These are phyloP conservation scores for Phytophthora rubi DNA, from an alignment of 352 stramenopile species.

Conservation along the genomic window DNA sequence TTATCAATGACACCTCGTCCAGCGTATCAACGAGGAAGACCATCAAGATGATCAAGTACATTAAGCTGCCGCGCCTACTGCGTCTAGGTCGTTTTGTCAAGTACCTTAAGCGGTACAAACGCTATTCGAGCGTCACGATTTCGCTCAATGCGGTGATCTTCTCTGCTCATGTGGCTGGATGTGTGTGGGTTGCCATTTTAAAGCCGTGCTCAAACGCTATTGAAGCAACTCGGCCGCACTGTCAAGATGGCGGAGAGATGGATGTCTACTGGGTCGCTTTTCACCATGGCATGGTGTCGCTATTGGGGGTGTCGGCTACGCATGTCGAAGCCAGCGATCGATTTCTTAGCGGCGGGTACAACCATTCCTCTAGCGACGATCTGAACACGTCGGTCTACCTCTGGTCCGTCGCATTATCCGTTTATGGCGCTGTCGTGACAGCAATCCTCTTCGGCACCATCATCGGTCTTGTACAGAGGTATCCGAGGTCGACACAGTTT, in stretches of 20 bases:
- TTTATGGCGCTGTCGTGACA: constrained; percentile 52
- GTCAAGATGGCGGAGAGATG: constrained; percentile 41
- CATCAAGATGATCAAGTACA: constrained; percentile 82
- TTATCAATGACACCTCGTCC: constrained; percentile 43
- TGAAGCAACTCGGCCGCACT: constrained; percentile 34
- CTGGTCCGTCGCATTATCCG: constrained; percentile 52
- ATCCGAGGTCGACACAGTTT: not conserved
- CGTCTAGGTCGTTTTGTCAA: constrained; percentile 67
- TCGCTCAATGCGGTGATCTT: constrained; percentile 61
- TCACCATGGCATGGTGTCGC: constrained; percentile 57
- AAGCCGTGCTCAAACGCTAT: constrained; percentile 43
- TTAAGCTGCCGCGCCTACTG: constrained; percentile 65
- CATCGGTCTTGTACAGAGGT: constrained; percentile 67
- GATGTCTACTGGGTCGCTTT: constrained; percentile 65
- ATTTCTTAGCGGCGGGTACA: constrained; percentile 61
- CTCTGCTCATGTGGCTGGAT: constrained; percentile 55
- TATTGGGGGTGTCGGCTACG: constrained; percentile 55
- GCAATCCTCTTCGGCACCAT: constrained; percentile 64
- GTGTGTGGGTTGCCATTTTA: constrained; percentile 64
- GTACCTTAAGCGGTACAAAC: constrained; percentile 63
- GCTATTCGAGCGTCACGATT: constrained; percentile 66
- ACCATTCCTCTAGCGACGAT: constrained; percentile 22
- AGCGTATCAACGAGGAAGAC: constrained; percentile 62
- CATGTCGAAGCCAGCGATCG: constrained; percentile 54
- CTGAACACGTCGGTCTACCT: constrained; percentile 40